Base-by-base conservation (phyloP, 495 filamentous ascomycete genomes). In the Xylaria grammica region DNA sequence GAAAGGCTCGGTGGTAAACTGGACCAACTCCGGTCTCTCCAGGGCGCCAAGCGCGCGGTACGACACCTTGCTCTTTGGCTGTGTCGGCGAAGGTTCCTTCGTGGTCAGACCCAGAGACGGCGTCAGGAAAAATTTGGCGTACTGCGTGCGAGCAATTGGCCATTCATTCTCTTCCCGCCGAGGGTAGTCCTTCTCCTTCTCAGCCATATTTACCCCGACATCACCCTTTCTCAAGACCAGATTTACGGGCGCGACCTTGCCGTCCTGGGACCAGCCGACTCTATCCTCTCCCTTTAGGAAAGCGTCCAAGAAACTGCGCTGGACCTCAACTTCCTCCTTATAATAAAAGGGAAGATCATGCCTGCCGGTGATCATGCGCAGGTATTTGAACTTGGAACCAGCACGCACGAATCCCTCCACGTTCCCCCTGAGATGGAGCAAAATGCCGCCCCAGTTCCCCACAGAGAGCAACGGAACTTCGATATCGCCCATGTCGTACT, bases 321-420 rank as follows among this genome's bases (percentile, higher is more conserved):
- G 88, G 0, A 91, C 29, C 62, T 88, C 83, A 3, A 88, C 87
- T 59, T 89, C 84, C 42, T 89, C 85, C 2, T 79, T 65, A 64
- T 89, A 90, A 74, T 90, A 91, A 74, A 91, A 90, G 0, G 89
- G 89, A 7, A 91, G 77, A 67, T 91, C 88, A 66, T 91, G 89
- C 0, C 89, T 82, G 11, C 88, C 89, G 0, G 84, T 86, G 65
- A 91, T 87, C 69, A 90, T 87, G 10, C 87, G 81, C 4, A 90
- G 74, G 63, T 87, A 90, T 70, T 91, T 91, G 46, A 85, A 71
- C 54, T 84, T 76, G 2, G 85, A 88, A 0, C 86, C 85, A 0
- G 87, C 86, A 50, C 84, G 75, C 4, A 75, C 81, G 62, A 79
- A 91, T 0, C 87, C 88, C 65, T 87, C 77, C 6, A 91, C 81